These are phyloP conservation scores for Mollisiaceae sp. DNA, from an alignment of 2,329 filamentous ascomycete species.

Conservation along the genomic window DNA sequence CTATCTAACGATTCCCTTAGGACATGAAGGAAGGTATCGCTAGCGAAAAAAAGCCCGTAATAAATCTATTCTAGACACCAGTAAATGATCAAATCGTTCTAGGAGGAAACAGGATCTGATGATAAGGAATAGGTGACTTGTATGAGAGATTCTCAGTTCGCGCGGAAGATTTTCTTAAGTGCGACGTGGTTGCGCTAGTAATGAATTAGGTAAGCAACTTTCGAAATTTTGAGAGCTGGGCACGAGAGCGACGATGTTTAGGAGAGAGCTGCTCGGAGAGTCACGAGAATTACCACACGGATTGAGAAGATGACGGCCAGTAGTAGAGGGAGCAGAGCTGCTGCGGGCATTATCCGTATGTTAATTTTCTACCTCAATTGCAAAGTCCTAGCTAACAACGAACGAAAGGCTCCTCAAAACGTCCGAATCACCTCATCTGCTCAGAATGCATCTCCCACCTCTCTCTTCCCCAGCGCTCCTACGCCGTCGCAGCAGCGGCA, in stretches of 20 bases:
- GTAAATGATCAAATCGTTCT: constrained; percentile 90
- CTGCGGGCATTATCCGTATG: constrained; percentile 58
- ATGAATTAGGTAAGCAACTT: constrained; percentile 23
- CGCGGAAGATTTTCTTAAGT: constrained; percentile 35
- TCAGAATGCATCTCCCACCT: constrained; percentile 35
- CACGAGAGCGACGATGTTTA: background rate
- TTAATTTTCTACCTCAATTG: constrained; percentile 19
- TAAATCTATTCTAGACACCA: constrained; percentile 77
- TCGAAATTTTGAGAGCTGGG: constrained; percentile 13
- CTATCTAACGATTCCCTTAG: constrained; percentile 97
- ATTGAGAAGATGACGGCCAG: constrained; percentile 56
- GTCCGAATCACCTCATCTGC: constrained; percentile 38
- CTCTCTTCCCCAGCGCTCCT: constrained; percentile 27
- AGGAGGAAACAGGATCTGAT: constrained; percentile 75
- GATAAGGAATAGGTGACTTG: constrained; percentile 92
- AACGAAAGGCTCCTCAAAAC: constrained; percentile 35
- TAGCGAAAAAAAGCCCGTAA: constrained; percentile 98
- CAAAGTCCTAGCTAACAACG: constrained; percentile 13
- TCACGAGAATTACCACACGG: background rate
- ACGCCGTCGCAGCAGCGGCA: constrained; percentile 39
- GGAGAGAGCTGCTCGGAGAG: constrained; percentile 1
- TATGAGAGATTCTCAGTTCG: constrained; percentile 45
- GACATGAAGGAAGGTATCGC: constrained; percentile 73
- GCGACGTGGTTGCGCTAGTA: background rate
- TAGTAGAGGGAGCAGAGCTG: constrained; percentile 60